Conservation (phyloP, 352 stramenopile species). For the Phytophthora brassicae region DNA sequence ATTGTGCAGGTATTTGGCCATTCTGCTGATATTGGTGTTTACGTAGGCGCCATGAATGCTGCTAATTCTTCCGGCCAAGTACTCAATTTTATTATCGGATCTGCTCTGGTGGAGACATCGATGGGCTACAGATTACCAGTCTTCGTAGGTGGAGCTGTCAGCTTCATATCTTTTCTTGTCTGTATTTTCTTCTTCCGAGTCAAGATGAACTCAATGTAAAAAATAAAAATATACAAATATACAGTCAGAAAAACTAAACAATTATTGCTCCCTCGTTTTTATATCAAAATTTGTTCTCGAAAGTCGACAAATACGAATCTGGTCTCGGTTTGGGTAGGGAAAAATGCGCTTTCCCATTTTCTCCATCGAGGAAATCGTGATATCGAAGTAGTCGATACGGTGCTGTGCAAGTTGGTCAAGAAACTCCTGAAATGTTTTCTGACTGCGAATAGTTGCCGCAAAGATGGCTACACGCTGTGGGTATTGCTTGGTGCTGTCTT, state of each 20-base stretch:
- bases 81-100: conserved; percentile 51
- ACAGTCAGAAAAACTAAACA: no score
- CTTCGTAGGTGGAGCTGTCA: conserved; percentile 47
- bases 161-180: conserved; percentile 35
- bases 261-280: no score
- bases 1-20: conserved; percentile 51
- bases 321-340: conserved; percentile 60
- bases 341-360: conserved; percentile 52
- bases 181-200: conserved; percentile 38
- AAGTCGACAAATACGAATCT: conserved; percentile 71
- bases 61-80: conserved; percentile 54
- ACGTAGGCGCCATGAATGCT: conserved; percentile 56
- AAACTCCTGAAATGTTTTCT: conserved; percentile 75
- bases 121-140: conserved; percentile 44
- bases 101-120: conserved; percentile 44
- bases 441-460: conserved; percentile 74
- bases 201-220: conserved; percentile 47
- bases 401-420: conserved; percentile 55
- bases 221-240: not conserved
- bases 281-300: conserved; percentile 22
- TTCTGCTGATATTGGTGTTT: conserved; percentile 43
- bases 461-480: conserved; percentile 60
- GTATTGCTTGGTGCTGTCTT: conserved; percentile 1
- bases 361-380: conserved; percentile 44
- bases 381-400: conserved; percentile 65